Evolutionary conservation across 495 filamentous ascomycete genomes (phyloP), one percentile per base, ranked within the genome.

Genomic region (Penicillium dipodomyicola): DNA sequence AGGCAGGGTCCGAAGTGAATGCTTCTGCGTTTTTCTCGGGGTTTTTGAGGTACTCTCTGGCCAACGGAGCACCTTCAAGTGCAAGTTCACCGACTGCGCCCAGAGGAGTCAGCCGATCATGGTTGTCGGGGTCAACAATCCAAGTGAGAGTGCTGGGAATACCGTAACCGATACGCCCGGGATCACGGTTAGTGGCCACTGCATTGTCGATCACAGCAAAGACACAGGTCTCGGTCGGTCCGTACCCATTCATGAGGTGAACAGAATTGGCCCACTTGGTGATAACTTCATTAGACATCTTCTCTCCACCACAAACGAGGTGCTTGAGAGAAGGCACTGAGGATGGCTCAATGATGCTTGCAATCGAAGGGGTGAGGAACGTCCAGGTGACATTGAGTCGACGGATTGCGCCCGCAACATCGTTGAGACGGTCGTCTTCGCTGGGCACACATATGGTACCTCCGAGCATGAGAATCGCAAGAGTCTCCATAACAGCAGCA

Each of bases 381-480:
- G 76, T 69, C 71, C 77, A 82, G 1, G 72, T 76, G 5, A 82
- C 80, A 12, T 73, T 62, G 63, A 81, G 67, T 1, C 73, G 74
- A 40, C 71, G 70, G 9, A 84, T 84, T 4, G 73, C 73, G 47
- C 72, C 74, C 10, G 72, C 65, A 17, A 82, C 63, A 61, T 82
- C 74, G 43, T 78, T 79, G 17, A 82, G 62, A 7, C 82, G 70
- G 11, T 84, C 79, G 10, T 85, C 69, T 41, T 85, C 80, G 61
- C 75, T 80, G 2, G 83, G 84, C 30, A 89, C 75, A 64, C 86
- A 89, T 4, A 86, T 71, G 52, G 76, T 81, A 25, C 79, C 85
- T 19, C 86, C 86, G n/a, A 73, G 52, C 52, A 80, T 80, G 17
- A 83, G 57, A 5, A 79, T 75, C 11, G 73, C 77, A 12, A 82